Conservation (phyloP, 75 land plant genomes). For the Picea sitchensis region DNA sequence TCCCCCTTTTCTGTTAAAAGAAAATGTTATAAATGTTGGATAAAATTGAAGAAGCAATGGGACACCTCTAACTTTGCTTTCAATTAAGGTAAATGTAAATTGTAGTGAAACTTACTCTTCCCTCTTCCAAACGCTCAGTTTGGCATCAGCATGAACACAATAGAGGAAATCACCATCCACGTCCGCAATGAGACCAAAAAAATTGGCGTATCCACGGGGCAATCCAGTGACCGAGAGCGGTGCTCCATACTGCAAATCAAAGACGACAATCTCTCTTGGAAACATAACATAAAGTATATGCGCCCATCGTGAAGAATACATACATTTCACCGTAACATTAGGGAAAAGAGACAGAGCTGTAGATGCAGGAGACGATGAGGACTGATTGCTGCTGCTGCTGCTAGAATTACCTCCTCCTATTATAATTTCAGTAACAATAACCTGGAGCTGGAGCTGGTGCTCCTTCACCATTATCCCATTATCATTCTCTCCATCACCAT, state of each 20-base stretch:
- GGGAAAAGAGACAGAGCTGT: slow-evolving; percentile 68
- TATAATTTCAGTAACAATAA: slow-evolving; percentile 41
- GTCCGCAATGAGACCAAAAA: slow-evolving; percentile 71
- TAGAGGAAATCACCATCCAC: slow-evolving; percentile 69
- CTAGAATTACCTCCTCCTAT: slow-evolving; percentile 23
- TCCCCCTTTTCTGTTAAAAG: background rate
- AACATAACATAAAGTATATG: slow-evolving; percentile 63
- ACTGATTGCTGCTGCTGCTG: background rate
- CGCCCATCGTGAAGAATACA: slow-evolving; percentile 70
- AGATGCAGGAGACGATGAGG: slow-evolving; percentile 15
- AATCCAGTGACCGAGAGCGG: slow-evolving; percentile 42
- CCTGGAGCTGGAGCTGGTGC: slow-evolving; percentile 28
- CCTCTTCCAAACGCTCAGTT: slow-evolving; percentile 75
- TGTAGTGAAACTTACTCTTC: slow-evolving; percentile 58
- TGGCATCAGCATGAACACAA: slow-evolving; percentile 92
- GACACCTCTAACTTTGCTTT: background rate
- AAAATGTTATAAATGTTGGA: background rate
- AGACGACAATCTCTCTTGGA: slow-evolving; percentile 81
- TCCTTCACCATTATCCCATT: slow-evolving; percentile 34
- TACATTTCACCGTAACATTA: slow-evolving; percentile 36
- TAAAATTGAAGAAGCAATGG: background rate
- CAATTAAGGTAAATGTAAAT: background rate
- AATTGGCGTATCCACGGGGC: slow-evolving; percentile 79
- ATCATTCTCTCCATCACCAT: slow-evolving; percentile 31
- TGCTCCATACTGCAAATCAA: slow-evolving; percentile 81